Percentiles rank a stretch among this genome's conserved stretches.
phyloP scores from a whole-genome alignment of 306 rosid genomes.

The Sicyos edulis region DNA sequence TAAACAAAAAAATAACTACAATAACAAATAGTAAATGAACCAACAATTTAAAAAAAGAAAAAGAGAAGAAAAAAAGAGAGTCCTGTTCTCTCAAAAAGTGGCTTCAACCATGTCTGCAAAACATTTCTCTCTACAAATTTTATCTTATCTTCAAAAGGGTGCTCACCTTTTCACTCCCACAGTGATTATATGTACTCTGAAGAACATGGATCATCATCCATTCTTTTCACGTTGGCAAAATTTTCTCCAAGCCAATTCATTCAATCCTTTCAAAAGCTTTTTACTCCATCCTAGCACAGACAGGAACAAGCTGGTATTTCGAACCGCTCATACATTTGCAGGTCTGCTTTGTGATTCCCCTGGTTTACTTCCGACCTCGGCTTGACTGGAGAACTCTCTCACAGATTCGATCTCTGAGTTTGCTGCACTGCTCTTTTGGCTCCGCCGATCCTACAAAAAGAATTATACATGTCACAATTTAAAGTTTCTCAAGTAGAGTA shows the following conservation, averaged over 20 bases:
- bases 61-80: not conserved
- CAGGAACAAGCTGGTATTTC: not conserved
- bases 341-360: constrained; percentile 37
- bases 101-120: constrained; percentile 19
- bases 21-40: constrained; percentile 15
- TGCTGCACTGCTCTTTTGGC: constrained; percentile 54
- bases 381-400: constrained; percentile 50
- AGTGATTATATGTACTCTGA: constrained; percentile 24
- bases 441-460: constrained; percentile 72
- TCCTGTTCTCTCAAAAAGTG: constrained; percentile 7
- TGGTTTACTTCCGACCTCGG: constrained; percentile 27
- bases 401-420: constrained; percentile 68
- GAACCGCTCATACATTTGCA: not conserved
- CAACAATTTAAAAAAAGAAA: not conserved
- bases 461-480: not conserved
- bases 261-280: constrained; percentile 8
- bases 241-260: constrained; percentile 6
- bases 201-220: constrained; percentile 35
- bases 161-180: constrained; percentile 13
- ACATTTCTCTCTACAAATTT: constrained; percentile 8
- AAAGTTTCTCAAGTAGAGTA: not conserved
- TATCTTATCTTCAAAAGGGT: constrained; percentile 7
- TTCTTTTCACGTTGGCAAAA: constrained; percentile 19
- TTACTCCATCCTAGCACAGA: not conserved
- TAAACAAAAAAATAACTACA: not conserved